phyloP scores from a whole-genome alignment of 2,329 filamentous ascomycete species.

The Tolypocladium nubicola region DNA sequence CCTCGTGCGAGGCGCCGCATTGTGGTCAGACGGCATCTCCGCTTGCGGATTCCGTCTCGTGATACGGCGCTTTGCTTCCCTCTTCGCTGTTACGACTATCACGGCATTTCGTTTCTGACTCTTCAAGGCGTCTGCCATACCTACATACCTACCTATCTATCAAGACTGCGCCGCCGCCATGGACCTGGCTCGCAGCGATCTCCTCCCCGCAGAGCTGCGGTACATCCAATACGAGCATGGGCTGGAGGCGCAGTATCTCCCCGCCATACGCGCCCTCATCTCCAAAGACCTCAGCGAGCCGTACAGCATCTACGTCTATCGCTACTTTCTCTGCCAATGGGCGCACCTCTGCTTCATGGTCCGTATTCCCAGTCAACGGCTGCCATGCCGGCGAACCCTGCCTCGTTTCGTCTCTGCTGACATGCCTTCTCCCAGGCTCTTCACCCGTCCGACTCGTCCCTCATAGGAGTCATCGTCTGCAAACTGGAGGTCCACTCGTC shows the following conservation, averaged over 20 bases:
- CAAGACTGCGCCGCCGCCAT: not conserved
- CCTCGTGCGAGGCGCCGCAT: not conserved
- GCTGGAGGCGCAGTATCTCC: constrained; percentile 57
- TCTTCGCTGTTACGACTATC: not conserved
- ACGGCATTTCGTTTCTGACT: not conserved
- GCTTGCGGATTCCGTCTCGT: not conserved
- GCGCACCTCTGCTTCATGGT: constrained; percentile 95
- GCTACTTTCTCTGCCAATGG: constrained; percentile 98
- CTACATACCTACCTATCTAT: not conserved
- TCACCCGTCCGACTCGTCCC: constrained; percentile 46
- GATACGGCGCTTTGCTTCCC: not conserved
- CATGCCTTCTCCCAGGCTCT: constrained; percentile 34
- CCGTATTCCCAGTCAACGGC: constrained; percentile 1
- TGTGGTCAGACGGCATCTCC: not conserved
- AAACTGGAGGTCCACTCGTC: constrained; percentile 87
- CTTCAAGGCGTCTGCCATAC: not conserved
- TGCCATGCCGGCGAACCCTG: not conserved
- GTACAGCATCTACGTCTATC: constrained; percentile 98
- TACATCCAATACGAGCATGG: constrained; percentile 54
- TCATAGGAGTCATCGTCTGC: constrained; percentile 87
- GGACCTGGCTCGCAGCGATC: constrained; percentile 20
- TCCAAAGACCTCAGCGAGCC: constrained; percentile 95
- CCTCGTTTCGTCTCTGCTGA: constrained; percentile 1
- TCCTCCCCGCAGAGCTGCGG: constrained; percentile 35
- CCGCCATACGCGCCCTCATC: constrained; percentile 83